These are phyloP conservation scores for Lipomyces lipofer DNA, from an alignment of 805 yeast species.

Conservation along the genomic window DNA sequence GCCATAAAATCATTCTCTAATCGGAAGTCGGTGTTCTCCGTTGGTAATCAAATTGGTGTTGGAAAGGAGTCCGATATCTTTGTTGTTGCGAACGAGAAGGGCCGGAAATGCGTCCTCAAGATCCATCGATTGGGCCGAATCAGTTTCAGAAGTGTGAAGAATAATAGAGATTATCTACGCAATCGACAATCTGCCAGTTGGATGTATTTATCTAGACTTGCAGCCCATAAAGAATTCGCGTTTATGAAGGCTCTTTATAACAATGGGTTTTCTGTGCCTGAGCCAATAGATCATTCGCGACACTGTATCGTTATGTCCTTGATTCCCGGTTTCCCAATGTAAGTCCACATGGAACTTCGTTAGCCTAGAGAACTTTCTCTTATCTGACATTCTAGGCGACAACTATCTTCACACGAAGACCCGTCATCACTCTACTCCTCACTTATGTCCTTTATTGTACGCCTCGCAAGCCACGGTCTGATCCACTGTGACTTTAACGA, in stretches of 20 bases:
- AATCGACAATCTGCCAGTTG: constrained; percentile 74
- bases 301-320: constrained; percentile 93
- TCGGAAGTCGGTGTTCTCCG: constrained; percentile 68
- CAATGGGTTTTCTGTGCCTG: constrained; percentile 83
- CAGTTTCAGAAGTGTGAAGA: constrained; percentile 88
- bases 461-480: constrained; percentile 81
- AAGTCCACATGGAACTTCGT: too few species aligned
- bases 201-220: constrained; percentile 88
- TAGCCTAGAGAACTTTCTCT: too few species aligned
- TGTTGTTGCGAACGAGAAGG: constrained; percentile 68
- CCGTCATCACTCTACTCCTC: constrained; percentile 75
- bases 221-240: constrained; percentile 89
- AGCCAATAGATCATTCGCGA: constrained; percentile 83
- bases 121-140: constrained; percentile 93
- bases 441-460: constrained; percentile 82
- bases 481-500: constrained; percentile 98
- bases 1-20: constrained; percentile 84
- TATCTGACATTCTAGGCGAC: constrained; percentile 43
- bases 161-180: constrained; percentile 86
- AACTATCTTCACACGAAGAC: constrained; percentile 67
- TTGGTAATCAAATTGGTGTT: constrained; percentile 89
- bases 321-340: constrained; percentile 43
- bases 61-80: constrained; percentile 98
- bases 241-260: constrained; percentile 76
- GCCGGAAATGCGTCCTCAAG: constrained; percentile 73